These are phyloP conservation scores for Tricholoma saponaceum DNA, from an alignment of 768 basidiomycete genomes.

Conservation along the genomic window DNA sequence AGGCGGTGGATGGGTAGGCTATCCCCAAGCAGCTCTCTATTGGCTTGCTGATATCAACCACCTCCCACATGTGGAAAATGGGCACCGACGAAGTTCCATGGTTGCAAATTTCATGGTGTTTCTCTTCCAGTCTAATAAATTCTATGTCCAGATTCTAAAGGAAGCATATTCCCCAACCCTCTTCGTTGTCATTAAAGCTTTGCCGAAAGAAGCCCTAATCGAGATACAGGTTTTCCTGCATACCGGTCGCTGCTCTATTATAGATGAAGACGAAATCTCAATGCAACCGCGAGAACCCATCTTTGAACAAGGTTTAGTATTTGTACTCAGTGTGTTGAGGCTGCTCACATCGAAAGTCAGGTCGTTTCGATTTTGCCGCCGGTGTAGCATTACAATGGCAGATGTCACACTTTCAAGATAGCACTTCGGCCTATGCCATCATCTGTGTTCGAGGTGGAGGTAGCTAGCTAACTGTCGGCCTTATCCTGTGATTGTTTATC, in stretches of 20 bases:
- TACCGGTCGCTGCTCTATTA: constrained; percentile 51
- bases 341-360: background rate
- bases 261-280: constrained; percentile 34
- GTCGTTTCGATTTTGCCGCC: constrained; percentile 3
- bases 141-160: constrained; percentile 4
- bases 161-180: constrained; percentile 36
- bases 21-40: constrained; percentile 61
- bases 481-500: background rate
- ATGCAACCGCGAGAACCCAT: constrained; percentile 31
- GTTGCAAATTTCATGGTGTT: constrained; percentile 9
- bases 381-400: constrained; percentile 39
- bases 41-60: constrained; percentile 55
- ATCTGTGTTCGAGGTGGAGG: constrained; percentile 39
- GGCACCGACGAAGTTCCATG: constrained; percentile 23
- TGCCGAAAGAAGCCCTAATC: constrained; percentile 69
- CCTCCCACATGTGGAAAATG: constrained; percentile 36
- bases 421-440: constrained; percentile 36
- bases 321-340: background rate
- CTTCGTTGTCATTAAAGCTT: constrained; percentile 55
- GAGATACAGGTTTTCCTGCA: constrained; percentile 78
- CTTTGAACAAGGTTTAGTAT: constrained; percentile 36
- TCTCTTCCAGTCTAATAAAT: background rate
- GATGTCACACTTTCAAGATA: constrained; percentile 39
- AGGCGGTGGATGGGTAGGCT: constrained; percentile 58
- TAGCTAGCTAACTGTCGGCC: constrained; percentile 8